Evolutionary conservation across 257 asterid species (phyloP), one percentile per base, ranked within the genome.

Genomic region (Paraleonurus japonicus): DNA sequence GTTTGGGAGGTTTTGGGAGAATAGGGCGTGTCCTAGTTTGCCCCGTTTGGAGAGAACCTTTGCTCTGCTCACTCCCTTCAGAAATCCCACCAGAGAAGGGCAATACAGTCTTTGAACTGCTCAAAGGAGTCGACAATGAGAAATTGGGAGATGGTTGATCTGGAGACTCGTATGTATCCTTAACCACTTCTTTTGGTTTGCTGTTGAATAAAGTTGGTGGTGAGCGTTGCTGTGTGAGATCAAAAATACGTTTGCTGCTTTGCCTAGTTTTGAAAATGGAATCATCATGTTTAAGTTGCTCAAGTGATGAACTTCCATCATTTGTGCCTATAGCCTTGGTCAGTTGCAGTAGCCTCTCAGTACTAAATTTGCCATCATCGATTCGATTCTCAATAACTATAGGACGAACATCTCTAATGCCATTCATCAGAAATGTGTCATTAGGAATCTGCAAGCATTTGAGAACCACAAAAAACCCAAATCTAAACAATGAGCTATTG

Each of bases 41-140:
- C 37, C 79, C 89, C 67, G 75, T 86, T 51, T 81, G 89, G 27
- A 79, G 73, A 41, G 84, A 82, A 58, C 69, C 81, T 84, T 79
- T 90, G 81, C 67, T 83, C 83, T 76, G 95, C 43, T 86, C 96
- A 10, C 81, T 78, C 61, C 92, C 97, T 76, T 94, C 99, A 54
- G 65, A 77, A 77, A 28, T 65, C 50, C 84, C 95, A 70, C 78
- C 80, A 61, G 78, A 50, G 79, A 86, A 84, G 61, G 91, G 91
- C 70, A 77, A 55, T 12, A 67, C 55, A 17, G 85, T 64, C 80
- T 77, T 86, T 24, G 90, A 62, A 78, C 83, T 75, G 59, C 79
- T 61, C 54, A 81, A 35, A 48, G 88, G 85, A 47, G 88, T 75
- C 63, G 83, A 76, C 83, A 87, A 57, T 2, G 89, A 77, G 83